Evolutionary conservation across 345 rosid species (phyloP).

Genomic region (Lenwebbia sp.): DNA sequence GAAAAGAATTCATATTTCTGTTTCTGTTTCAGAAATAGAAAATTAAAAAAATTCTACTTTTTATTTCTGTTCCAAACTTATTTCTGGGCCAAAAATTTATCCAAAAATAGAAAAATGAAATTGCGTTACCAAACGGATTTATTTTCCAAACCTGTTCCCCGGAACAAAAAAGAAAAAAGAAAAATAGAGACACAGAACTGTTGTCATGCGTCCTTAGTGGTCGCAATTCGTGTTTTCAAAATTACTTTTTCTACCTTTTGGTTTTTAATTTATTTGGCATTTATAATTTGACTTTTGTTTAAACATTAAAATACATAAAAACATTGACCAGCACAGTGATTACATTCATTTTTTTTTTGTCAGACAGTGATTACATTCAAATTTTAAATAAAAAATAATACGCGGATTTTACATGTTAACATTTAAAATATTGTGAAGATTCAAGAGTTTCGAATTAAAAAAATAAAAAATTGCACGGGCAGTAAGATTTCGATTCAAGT

Average conservation of each 20-base stretch:
- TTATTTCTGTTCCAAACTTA: too few species aligned
- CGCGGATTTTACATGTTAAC: rapidly evolving
- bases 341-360: background rate
- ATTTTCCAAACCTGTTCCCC: too few species aligned
- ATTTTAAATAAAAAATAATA: background rate
- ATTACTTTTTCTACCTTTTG: background rate
- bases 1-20: too few species aligned
- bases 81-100: too few species aligned
- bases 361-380: background rate
- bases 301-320: background rate
- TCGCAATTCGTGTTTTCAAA: background rate
- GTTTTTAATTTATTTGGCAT: background rate
- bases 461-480: background rate
- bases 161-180: too few species aligned
- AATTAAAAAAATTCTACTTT: too few species aligned
- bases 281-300: background rate
- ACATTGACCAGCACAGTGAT: background rate
- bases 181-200: too few species aligned
- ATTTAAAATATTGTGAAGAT: background rate
- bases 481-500: background rate
- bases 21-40: too few species aligned
- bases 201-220: background rate
- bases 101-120: too few species aligned
- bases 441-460: rapidly evolving
- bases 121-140: too few species aligned